A percentile compares a stretch with the other conserved stretches of the same genome.
Evolutionary conservation across 148 eudicot genomes (phyloP).

Genomic region (Dysphania ambrosioides): DNA sequence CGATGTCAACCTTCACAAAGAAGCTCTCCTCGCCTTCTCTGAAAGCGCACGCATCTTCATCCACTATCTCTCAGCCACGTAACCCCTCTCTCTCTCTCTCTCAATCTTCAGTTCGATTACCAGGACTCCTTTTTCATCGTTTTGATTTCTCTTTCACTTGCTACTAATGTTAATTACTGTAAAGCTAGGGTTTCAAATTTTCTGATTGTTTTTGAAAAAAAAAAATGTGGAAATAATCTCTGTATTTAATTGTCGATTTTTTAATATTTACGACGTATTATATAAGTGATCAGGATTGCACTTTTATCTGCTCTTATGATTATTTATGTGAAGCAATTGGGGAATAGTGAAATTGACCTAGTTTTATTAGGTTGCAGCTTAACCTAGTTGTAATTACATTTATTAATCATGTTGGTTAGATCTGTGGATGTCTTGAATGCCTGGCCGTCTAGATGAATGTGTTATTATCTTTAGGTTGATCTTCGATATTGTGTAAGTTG

Average conservation of each 20-base stretch:
- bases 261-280: no score
- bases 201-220: no score
- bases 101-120: background rate
- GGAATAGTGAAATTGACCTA: background rate
- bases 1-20: conserved; percentile 59
- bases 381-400: background rate
- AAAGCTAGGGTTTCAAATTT: conserved; percentile 5
- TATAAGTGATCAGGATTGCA: background rate
- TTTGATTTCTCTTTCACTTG: background rate
- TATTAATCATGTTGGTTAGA: background rate
- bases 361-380: background rate
- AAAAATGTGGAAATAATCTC: background rate
- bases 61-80: conserved; percentile 95
- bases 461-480: background rate
- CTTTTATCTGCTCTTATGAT: background rate
- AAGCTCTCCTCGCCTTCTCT: conserved; percentile 77
- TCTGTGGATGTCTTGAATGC: background rate
- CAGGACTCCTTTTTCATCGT: background rate
- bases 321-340: background rate
- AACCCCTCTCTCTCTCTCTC: conserved; percentile 19
- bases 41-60: conserved; percentile 90
- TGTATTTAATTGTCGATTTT: no score
- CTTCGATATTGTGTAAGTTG: background rate
- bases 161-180: background rate
- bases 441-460: background rate